Evolutionary conservation across 2,329 filamentous ascomycete genomes (phyloP).

Genomic region (Pseudogymnoascus sp.): DNA sequence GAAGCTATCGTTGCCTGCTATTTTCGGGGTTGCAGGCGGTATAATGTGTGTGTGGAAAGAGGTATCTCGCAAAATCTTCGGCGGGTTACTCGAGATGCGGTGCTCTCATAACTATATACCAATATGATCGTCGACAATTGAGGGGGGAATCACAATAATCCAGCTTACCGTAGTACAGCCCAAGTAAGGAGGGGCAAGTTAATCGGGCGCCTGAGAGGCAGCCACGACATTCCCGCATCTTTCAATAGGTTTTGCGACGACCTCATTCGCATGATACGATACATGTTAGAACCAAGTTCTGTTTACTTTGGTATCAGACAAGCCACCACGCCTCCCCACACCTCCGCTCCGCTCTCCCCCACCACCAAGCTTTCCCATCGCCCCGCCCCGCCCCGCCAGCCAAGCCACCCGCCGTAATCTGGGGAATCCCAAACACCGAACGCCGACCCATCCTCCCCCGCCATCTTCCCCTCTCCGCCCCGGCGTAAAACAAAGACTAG

Average conservation of each 20-base stretch:
- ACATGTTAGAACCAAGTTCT: not conserved
- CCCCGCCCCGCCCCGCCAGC: not conserved
- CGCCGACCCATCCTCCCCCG: not conserved
- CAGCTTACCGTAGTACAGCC: not conserved
- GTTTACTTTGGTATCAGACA: too few species aligned
- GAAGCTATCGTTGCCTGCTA: not conserved
- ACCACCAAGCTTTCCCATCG: not conserved
- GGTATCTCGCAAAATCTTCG: not conserved
- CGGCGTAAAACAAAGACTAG: not conserved
- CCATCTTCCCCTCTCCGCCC: not conserved
- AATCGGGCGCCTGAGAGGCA: not conserved
- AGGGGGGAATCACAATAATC: not conserved
- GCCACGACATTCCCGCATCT: not conserved
- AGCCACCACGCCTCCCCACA: not conserved
- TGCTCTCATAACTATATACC: not conserved
- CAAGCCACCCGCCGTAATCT: not conserved
- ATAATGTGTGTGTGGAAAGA: not conserved
- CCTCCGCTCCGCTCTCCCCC: not conserved
- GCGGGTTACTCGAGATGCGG: not conserved
- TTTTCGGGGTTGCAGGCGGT: not conserved
- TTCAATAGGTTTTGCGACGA: not conserved
- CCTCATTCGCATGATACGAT: not conserved
- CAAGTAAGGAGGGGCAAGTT: not conserved
- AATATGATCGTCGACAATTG: not conserved
- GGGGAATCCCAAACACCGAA: too few species aligned